Evolutionary conservation across 352 stramenopile genomes (phyloP).

Genomic region (Globisporangium yorkense): DNA sequence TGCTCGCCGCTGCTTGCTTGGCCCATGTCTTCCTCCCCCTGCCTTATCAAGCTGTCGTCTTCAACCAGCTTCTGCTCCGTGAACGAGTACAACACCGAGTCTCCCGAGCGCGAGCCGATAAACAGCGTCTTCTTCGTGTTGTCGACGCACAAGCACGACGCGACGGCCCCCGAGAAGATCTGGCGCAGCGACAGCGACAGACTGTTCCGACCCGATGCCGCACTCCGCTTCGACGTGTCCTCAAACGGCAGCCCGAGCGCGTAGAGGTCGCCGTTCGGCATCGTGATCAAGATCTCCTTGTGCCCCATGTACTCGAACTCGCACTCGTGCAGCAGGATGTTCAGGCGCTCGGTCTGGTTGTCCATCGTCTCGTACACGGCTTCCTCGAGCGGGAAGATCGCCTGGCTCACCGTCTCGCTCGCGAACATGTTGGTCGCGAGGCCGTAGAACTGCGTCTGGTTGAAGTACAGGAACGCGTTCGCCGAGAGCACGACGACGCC

Average conservation of each 20-base stretch:
- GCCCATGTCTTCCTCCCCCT: conserved; percentile 10
- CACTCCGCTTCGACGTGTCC: conserved; percentile 30
- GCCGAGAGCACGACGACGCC: conserved; percentile 71
- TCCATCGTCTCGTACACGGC: conserved; percentile 56
- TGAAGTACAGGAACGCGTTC: conserved; percentile 84
- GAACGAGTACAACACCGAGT: conserved; percentile 67
- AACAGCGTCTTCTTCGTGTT: conserved; percentile 66
- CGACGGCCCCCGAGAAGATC: conserved; percentile 34
- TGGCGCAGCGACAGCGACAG: conserved; percentile 48
- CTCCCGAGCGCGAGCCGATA: conserved; percentile 70
- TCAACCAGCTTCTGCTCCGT: conserved; percentile 30
- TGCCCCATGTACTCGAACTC: conserved; percentile 58
- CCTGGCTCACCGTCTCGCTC: conserved; percentile 64
- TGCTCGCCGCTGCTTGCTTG: not conserved
- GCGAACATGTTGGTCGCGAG: conserved; percentile 69
- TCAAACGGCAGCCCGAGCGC: conserved; percentile 60
- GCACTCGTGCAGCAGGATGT: conserved; percentile 63
- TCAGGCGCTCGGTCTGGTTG: conserved; percentile 38
- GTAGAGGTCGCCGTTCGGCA: conserved; percentile 56
- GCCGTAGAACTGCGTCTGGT: conserved; percentile 83
- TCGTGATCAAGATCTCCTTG: conserved; percentile 64
- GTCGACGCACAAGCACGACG: conserved; percentile 60
- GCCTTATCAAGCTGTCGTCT: conserved; percentile 15
- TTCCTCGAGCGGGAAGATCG: conserved; percentile 59
- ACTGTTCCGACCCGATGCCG: conserved; percentile 13